These are phyloP conservation scores for Talaromyces amestolkiae DNA, from an alignment of 2,329 filamentous ascomycete species.

Conservation along the genomic window DNA sequence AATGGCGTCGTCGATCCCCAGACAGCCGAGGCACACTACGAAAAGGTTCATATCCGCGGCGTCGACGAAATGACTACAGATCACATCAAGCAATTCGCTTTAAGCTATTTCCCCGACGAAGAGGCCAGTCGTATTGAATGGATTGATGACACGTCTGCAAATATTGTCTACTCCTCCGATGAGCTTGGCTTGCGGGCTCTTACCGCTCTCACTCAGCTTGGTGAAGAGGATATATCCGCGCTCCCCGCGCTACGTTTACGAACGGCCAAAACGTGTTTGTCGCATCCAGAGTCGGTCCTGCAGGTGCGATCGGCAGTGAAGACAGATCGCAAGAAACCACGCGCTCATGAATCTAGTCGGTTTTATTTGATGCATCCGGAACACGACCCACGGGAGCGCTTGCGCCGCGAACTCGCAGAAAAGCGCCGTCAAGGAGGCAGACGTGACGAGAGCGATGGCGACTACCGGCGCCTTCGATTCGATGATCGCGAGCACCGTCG, in stretches of 20 bases:
- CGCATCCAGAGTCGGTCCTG: conserved; percentile 67
- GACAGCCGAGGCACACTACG: conserved; percentile 36
- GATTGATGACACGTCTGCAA: conserved; percentile 91
- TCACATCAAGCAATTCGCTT: conserved; percentile 73
- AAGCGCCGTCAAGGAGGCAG: conserved; percentile 39
- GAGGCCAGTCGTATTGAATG: conserved; percentile 71
- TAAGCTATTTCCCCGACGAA: conserved; percentile 61
- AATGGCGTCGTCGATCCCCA: conserved; percentile 29
- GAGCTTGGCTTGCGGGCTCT: conserved; percentile 57
- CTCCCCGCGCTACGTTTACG: conserved; percentile 63
- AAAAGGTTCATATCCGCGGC: conserved; percentile 81
- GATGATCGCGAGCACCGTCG: conserved; percentile 57
- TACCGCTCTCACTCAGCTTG: conserved; percentile 45
- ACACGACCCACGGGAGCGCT: conserved; percentile 74
- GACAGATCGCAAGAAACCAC: conserved; percentile 74
- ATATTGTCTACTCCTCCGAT: conserved; percentile 68
- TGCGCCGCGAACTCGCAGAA: conserved; percentile 55
- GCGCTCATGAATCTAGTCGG: conserved; percentile 75
- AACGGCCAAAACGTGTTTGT: conserved; percentile 65
- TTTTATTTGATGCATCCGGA: conserved; percentile 94
- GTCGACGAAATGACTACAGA: conserved; percentile 77
- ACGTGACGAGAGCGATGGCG: conserved; percentile 37
- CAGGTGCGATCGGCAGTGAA: conserved; percentile 71
- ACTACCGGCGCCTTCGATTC: conserved; percentile 55
- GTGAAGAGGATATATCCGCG: conserved; percentile 42